Conservation (phyloP, 371 early-diverging fungal genomes). For the Mortierella sp. region DNA sequence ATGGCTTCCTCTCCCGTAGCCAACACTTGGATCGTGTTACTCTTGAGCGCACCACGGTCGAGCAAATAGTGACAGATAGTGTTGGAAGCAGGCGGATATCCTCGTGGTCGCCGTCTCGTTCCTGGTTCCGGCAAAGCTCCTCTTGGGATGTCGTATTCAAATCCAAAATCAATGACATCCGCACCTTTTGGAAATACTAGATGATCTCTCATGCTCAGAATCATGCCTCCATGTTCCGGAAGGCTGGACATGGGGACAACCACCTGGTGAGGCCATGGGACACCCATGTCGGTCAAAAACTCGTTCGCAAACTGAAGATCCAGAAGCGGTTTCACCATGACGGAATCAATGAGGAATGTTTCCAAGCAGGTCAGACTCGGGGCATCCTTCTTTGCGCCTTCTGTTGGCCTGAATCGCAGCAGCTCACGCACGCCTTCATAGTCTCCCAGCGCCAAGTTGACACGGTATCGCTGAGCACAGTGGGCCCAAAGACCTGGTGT, state of each 20-base stretch:
- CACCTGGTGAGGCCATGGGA: constrained; percentile 61
- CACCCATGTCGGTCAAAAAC: constrained; percentile 71
- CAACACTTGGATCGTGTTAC: constrained; percentile 61
- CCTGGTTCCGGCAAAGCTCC: constrained; percentile 45
- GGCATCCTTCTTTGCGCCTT: constrained; percentile 66
- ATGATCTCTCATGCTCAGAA: constrained; percentile 67
- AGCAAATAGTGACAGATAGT: constrained; percentile 66
- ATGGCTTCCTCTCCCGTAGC: constrained; percentile 58
- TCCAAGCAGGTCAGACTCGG: constrained; percentile 74
- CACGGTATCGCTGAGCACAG: constrained; percentile 68
- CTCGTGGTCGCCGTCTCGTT: constrained; percentile 42
- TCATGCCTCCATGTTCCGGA: constrained; percentile 80
- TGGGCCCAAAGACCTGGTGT: constrained; percentile 77
- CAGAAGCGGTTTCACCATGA: constrained; percentile 68
- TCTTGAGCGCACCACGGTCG: constrained; percentile 65
- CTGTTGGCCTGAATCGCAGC: constrained; percentile 61
- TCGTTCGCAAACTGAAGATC: constrained; percentile 71
- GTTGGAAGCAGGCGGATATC: constrained; percentile 59
- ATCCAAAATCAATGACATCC: constrained; percentile 54
- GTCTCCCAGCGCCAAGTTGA: constrained; percentile 76
- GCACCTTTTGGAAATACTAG: constrained; percentile 36
- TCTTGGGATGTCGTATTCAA: constrained; percentile 53
- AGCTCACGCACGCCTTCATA: constrained; percentile 72
- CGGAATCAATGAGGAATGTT: constrained; percentile 76
- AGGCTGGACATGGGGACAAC: constrained; percentile 77